Evolutionary conservation across 1,284 basidiomycete species (phyloP), one percentile per base, ranked within the genome.

Genomic region (Cutaneotrichosporon sp.): DNA sequence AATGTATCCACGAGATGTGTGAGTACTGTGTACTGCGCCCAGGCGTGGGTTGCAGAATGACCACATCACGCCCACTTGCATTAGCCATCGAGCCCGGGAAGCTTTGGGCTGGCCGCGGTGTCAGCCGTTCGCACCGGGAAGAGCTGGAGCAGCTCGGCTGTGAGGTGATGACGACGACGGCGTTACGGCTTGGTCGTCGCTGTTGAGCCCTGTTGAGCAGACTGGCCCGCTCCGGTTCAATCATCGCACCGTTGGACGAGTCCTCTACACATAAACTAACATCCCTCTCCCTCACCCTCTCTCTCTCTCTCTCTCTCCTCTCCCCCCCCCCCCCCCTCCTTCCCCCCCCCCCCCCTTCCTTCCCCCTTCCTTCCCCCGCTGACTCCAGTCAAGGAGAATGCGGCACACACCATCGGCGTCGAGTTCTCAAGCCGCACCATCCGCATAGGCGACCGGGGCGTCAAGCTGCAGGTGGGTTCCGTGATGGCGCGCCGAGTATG

Each of bases 321-420:
- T 26, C 26, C 26, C 26, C 3, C 26, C 3, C 26, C 26, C 26
- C 3, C 26, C 3, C 26, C 26, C 26, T 26, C 26, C 26, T 26
- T 3, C 26, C 26, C 3, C 26, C 3, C 26, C 26, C 26, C 3
- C 26, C 3, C 26, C 26, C 26, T 26, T 26, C 3, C 26, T 26
- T 26, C 26, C 26, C 26, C 26, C 26, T n/a, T 18, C 14, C 42
- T 5, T 16, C 14, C 40, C 16, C 21, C 26, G 56, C 59, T 38
- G 14, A 50, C 57, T 36, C 9, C 77, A 97, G 94, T 96, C 86
- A 97, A 96, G 82, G 90, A 94, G 72, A 90, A 96, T 75, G 94
- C 94, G 0, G 90, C 95, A 80, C 96, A 99, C 78, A 99, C 96
- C 14, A 98, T 99, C 67, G 96, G 95, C 13, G 93, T 97, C 38